Base-by-base conservation (phyloP, 441 rosid genomes). In the Erodium trifolium region DNA sequence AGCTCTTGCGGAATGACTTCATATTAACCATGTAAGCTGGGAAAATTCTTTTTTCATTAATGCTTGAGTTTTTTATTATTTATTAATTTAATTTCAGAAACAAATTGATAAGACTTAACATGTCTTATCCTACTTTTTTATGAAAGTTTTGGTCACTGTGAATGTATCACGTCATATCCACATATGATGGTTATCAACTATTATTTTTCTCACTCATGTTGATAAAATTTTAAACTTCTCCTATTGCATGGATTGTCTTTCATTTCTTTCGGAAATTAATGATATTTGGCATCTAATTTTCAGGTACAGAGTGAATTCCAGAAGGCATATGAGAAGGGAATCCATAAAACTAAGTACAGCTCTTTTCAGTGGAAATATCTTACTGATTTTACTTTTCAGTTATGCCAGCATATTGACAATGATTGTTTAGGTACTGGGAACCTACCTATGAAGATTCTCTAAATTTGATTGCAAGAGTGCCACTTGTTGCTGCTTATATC, bases 221-320 rank as follows among this genome's bases (percentile, higher is more conserved):
- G 14, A 47, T 47, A 47, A 47, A 3, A 10, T 47, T 47, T 47
- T 2, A 5, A 12, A 64, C 13, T 35, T 23, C 27, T 23, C 27
- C 1, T 23, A 23, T 23, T 23, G 27, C 27, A 23, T 23, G 27
- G 27, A 23, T 23, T 2, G 2, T 23, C 27, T 23, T 23, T 23
- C 27, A 23, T 23, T 23, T 23, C 27, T 23, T 23, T 23, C 2
- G 27, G 27, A 2, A 23, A 23, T 0, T 23, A 23, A 23, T 23
- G 2, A 23, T 23, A 23, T 23, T 23, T 23, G 27, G 27, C 27
- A 2, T 23, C 27, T 2, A 23, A 68, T 64, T 65, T 75, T 79
- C 87, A 93, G 99, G 97, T 88, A 67, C 89, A 90, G 80, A 94
- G 99, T 82, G 97, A 91, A 84, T 93, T 93, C 79, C 97, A 88